Conservation (phyloP, 106 monocot genomes). For the Phalaenopsis aphrodite region DNA sequence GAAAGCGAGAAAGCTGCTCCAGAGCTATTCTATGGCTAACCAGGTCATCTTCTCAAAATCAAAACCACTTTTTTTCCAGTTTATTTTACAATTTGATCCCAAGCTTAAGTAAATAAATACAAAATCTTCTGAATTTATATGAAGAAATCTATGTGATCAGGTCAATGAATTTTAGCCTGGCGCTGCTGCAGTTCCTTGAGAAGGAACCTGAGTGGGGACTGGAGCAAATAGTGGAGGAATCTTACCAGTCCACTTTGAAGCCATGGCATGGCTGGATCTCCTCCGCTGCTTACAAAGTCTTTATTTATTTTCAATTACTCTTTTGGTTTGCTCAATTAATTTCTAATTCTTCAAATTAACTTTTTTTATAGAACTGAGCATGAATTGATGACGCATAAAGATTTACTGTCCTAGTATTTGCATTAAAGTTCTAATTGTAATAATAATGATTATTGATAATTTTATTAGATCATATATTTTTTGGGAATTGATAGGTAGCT, state of each 20-base stretch:
- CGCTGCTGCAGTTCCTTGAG: conserved; percentile 38
- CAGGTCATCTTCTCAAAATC: conserved; percentile 24
- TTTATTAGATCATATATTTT: too few species aligned
- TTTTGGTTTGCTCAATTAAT: background rate
- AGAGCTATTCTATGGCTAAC: conserved; percentile 75
- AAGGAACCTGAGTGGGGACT: conserved; percentile 38
- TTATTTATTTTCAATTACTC: too few species aligned
- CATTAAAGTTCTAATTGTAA: too few species aligned
- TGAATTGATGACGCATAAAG: background rate
- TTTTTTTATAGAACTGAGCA: background rate
- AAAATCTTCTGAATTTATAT: too few species aligned
- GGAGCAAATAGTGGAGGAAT: conserved; percentile 64
- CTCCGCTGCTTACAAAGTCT: conserved; percentile 71
- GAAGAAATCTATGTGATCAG: conserved; percentile 12
- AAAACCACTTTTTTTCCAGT: too few species aligned
- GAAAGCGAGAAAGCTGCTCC: conserved; percentile 48
- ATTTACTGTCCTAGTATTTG: background rate
- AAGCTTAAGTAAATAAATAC: too few species aligned
- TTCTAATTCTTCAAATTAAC: background rate
- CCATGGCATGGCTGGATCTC: conserved; percentile 97
- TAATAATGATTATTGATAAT: too few species aligned
- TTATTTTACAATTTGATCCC: too few species aligned
- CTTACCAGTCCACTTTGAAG: conserved; percentile 59
- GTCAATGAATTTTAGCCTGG: conserved; percentile 54
- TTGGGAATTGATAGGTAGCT: conserved; percentile 40